Conservation (phyloP, 164 flowering plant genomes). For the Magnolia officinalis region DNA sequence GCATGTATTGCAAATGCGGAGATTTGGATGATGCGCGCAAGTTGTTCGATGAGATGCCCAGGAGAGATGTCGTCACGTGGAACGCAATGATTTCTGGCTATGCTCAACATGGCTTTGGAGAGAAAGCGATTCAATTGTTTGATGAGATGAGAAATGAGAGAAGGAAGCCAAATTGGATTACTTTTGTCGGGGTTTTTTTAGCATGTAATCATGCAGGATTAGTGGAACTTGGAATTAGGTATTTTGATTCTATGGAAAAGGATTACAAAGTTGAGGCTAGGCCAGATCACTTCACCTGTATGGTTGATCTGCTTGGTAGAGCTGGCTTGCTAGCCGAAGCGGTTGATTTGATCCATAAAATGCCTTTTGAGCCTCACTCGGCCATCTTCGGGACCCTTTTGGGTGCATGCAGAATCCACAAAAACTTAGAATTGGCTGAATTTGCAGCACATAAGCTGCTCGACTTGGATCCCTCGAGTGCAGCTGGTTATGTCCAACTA, state of each 20-base stretch:
- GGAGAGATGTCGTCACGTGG: conserved; percentile 22
- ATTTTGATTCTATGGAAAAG: conserved; percentile 24
- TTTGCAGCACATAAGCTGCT: conserved; percentile 30
- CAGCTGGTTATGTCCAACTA: conserved; percentile 55
- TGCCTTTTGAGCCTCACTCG: conserved; percentile 26
- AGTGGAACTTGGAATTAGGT: conserved; percentile 20
- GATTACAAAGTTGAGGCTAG: conserved; percentile 21
- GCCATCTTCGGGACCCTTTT: conserved; percentile 30
- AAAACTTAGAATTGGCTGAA: conserved; percentile 27
- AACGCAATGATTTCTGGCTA: conserved; percentile 28
- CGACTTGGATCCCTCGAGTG: conserved; percentile 22
- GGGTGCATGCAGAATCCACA: conserved; percentile 34
- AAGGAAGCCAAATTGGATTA: conserved; percentile 27
- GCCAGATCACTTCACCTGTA: conserved; percentile 30
- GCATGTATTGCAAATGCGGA: conserved; percentile 26
- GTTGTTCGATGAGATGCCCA: conserved; percentile 12
- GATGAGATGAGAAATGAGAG: conserved; percentile 18
- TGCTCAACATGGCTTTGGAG: conserved; percentile 28
- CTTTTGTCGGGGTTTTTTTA: conserved; percentile 28
- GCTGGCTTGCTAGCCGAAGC: conserved; percentile 29
- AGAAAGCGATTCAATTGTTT: conserved; percentile 22
- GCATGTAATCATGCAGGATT: conserved; percentile 37
- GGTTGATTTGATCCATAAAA: conserved; percentile 19
- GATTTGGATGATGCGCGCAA: conserved; percentile 16
- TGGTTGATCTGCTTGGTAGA: conserved; percentile 38